Evolutionary conservation across 495 filamentous ascomycete genomes (phyloP), one percentile per base, ranked within the genome.

Genomic region (Lasiosphaeria hispida): DNA sequence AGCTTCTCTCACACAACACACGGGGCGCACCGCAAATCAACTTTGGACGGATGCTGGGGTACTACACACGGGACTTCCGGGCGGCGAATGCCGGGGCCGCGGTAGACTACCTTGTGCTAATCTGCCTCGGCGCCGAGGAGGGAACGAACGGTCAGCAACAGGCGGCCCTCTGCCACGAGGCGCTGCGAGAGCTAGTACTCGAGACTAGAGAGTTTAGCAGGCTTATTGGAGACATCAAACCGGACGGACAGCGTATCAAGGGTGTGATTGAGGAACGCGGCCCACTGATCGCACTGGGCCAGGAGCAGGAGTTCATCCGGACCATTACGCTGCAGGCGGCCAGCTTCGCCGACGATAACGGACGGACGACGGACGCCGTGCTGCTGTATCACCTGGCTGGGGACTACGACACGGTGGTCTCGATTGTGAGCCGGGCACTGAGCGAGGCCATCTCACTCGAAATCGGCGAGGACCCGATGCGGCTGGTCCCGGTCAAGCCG

Each of bases 1-100:
- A 93, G 63, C 83, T 95, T 37, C 73, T 89, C 77, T 84, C 84
- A 70, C 75, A 71, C 55, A 73, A 70, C 48, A 90, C 89, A n/a
- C 87, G 87, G 45, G 82, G 87, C 58, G 83, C 86, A 51, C 87
- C 92, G 13, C 92, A 97, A 66, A 85, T 99, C 73, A 96, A 92
- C 76, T 99, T 99, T 70, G 92, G 88, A 34, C 84, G 86, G 18
- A 89, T 99, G 77, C 75, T 97, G 47, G 95, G 92, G 30, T 90
- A 92, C 67, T 99, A 99, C 75, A 99, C 95, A 7, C 83, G 87
- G 35, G 91, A 96, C 72, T 97, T 97, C 83, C 87, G 95, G 37
- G 88, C 90, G 10, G 90, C 90, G 36, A 86, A 91, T 65, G 87
- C 90, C 7, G 88, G 86, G 53, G 87, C 90, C 43, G 93, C 94